A percentile compares a stretch with the other conserved stretches of the same genome.
Conservation (phyloP, 2,329 filamentous ascomycete genomes). For the Periconia macrospinosa region DNA sequence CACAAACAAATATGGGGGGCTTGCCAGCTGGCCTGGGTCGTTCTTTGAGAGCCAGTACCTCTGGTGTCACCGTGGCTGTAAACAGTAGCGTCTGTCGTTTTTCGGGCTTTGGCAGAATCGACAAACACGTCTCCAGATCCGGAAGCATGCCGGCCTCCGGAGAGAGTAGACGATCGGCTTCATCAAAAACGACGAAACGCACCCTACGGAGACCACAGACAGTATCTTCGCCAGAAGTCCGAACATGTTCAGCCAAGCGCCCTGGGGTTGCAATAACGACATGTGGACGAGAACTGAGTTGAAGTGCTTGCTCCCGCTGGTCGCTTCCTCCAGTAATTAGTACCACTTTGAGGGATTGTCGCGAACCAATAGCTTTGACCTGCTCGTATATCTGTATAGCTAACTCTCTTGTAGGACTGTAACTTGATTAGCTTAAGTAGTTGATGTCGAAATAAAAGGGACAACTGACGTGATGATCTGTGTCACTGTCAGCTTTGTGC, state of each 20-base stretch:
- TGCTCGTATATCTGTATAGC: slow-evolving; percentile 97
- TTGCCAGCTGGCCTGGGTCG: slow-evolving; percentile 72
- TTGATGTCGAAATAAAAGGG: neutral
- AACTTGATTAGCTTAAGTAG: slow-evolving; percentile 7
- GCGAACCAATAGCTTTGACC: slow-evolving; percentile 86
- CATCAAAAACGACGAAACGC: slow-evolving; percentile 87
- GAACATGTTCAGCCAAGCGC: slow-evolving; percentile 89
- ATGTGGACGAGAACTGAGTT: slow-evolving; percentile 79
- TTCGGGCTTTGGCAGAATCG: slow-evolving; percentile 73
- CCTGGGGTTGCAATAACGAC: slow-evolving; percentile 91
- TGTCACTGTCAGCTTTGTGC: neutral
- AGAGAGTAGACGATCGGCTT: slow-evolving; percentile 86
- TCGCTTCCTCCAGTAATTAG: slow-evolving; percentile 92
- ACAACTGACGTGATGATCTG: slow-evolving; percentile 77
- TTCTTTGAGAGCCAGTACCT: slow-evolving; percentile 84
- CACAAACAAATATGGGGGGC: slow-evolving; percentile 82
- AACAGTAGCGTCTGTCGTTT: slow-evolving; percentile 93
- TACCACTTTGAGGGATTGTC: slow-evolving; percentile 82
- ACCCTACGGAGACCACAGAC: slow-evolving; percentile 78
- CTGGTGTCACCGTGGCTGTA: slow-evolving; percentile 91
- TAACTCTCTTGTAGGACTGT: slow-evolving; percentile 65
- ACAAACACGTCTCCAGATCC: slow-evolving; percentile 86
- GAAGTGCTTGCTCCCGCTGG: slow-evolving; percentile 88
- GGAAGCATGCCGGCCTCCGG: slow-evolving; percentile 84
- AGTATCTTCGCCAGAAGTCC: slow-evolving; percentile 88